phyloP scores from a whole-genome alignment of 192 early-diverging fungal genomes.

The Entophlyctis helioformis region DNA sequence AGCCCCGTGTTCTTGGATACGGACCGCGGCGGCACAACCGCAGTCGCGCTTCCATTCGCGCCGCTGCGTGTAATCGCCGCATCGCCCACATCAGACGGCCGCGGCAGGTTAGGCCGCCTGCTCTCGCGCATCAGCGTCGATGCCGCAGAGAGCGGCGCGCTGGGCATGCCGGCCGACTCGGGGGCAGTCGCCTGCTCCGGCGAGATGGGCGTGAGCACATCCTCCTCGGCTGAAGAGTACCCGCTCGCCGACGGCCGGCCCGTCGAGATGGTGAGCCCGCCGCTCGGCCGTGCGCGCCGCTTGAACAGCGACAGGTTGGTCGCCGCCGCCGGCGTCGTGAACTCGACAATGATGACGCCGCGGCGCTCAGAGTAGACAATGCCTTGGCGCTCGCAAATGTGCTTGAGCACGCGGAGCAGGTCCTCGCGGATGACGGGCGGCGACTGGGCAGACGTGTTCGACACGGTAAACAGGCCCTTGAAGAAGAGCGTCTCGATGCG shows the following conservation, averaged over 20 bases:
- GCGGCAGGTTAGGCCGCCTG: too few species aligned
- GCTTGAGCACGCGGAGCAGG: slow-evolving; percentile 12
- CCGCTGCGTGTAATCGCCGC: too few species aligned
- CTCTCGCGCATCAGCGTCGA: too few species aligned
- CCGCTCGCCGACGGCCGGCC: background rate
- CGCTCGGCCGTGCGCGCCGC: background rate
- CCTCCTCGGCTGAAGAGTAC: background rate
- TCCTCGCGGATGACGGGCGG: slow-evolving; percentile 23
- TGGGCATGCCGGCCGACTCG: background rate
- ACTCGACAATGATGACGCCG: slow-evolving; percentile 9
- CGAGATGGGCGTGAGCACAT: background rate
- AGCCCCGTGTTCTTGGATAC: too few species aligned
- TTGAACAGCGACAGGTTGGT: background rate
- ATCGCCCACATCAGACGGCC: background rate
- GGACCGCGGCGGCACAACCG: background rate
- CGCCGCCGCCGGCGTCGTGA: background rate
- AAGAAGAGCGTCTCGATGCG: slow-evolving; percentile 24
- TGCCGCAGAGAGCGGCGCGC: too few species aligned
- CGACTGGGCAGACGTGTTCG: slow-evolving; percentile 25
- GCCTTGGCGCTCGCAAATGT: slow-evolving; percentile 1
- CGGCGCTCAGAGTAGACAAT: background rate
- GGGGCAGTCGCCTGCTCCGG: background rate
- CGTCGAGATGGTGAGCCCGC: background rate
- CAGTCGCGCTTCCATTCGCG: too few species aligned
- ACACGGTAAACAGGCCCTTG: slow-evolving; percentile 21